These are phyloP conservation scores for Eragrostis tef DNA, from an alignment of 202 grass and related monocot species.

Conservation along the genomic window DNA sequence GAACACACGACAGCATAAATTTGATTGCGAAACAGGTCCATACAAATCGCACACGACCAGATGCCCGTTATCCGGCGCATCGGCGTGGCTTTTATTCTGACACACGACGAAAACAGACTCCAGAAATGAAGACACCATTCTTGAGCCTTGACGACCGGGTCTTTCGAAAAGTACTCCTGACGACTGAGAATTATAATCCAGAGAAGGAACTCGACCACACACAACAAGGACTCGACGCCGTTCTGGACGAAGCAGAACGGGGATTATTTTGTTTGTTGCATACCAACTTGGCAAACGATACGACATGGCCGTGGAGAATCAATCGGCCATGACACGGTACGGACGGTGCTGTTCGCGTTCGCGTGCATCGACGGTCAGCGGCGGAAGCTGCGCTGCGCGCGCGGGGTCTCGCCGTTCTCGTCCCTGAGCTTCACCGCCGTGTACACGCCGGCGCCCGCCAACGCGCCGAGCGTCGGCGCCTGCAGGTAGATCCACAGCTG, in stretches of 20 bases:
- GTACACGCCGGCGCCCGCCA: slow-evolving; percentile 72
- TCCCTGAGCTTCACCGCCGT: slow-evolving; percentile 79
- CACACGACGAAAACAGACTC: background rate
- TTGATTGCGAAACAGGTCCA: background rate
- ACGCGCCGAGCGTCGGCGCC: slow-evolving; percentile 77
- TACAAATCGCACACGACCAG: background rate
- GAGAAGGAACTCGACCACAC: background rate
- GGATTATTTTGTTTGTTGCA: slow-evolving; percentile 27
- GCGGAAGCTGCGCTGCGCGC: slow-evolving; percentile 71
- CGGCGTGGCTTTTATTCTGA: no score
- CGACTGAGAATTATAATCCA: background rate
- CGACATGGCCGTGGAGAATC: background rate
- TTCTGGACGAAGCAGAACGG: slow-evolving; percentile 59
- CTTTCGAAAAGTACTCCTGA: no score
- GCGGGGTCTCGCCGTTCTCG: slow-evolving; percentile 65
- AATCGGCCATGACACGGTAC: no score
- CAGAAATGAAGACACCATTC: background rate
- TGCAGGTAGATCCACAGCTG: slow-evolving; percentile 94
- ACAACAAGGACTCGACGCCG: slow-evolving; percentile 6
- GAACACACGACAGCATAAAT: background rate
- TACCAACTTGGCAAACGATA: background rate
- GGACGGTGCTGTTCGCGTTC: no score
- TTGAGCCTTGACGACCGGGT: no score
- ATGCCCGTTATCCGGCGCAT: slow-evolving; percentile 35
- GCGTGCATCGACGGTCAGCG: slow-evolving; percentile 42